These are phyloP conservation scores for Aspergillus brunneoviolaceus DNA, from an alignment of 2,329 filamentous ascomycete genomes.

Conservation along the genomic window DNA sequence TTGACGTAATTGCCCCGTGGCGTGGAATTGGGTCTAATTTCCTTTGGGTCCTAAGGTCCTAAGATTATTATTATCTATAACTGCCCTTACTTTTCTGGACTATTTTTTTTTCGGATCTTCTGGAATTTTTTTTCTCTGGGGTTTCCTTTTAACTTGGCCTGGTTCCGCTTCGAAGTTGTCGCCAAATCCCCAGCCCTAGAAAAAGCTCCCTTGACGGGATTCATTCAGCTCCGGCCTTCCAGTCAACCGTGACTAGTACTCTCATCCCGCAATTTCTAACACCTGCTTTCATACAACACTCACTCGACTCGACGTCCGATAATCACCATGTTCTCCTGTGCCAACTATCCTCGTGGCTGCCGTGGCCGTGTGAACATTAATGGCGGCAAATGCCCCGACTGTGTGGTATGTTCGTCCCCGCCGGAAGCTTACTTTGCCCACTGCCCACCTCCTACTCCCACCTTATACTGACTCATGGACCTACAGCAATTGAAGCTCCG, in stretches of 20 bases:
- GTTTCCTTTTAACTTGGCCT: constrained; percentile 13
- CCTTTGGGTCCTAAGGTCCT: constrained; percentile 8
- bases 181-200: constrained; percentile 13
- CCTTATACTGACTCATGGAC: neutral
- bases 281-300: neutral
- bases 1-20: constrained; percentile 25
- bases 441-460: constrained; percentile 9
- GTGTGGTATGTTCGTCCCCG: constrained; percentile 39
- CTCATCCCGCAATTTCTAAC: neutral
- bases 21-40: constrained; percentile 18
- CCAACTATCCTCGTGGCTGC: constrained; percentile 49
- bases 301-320: constrained; percentile 1
- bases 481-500: constrained; percentile 38
- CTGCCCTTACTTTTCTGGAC: constrained; percentile 13
- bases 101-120: constrained; percentile 22
- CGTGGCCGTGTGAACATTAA: constrained; percentile 46
- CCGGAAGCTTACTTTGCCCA: constrained; percentile 10
- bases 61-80: constrained; percentile 16
- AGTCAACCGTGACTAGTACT: constrained; percentile 4
- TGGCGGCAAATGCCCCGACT: constrained; percentile 47
- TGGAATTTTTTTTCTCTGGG: constrained; percentile 19
- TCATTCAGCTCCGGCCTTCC: constrained; percentile 7
- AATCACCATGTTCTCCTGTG: constrained; percentile 47
- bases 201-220: constrained; percentile 23
- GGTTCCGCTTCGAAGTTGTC: constrained; percentile 3